Evolutionary conservation across 768 basidiomycete species (phyloP), one percentile per base, ranked within the genome.

Genomic region (Trametes gibbosa): DNA sequence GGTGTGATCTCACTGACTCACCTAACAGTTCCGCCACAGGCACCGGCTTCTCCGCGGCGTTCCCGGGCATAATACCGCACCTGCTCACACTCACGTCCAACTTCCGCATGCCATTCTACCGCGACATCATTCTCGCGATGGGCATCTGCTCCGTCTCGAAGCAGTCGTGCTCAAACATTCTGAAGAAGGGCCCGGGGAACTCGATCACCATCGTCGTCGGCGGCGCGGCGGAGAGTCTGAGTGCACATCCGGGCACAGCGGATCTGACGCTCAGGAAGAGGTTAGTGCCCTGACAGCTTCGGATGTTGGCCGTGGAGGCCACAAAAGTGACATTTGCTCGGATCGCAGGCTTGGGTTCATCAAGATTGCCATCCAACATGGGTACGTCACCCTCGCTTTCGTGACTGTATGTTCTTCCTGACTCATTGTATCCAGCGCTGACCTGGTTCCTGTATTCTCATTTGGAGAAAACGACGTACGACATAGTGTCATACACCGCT

Each of bases 391-490:
- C 14, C 12, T 21, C 1, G 21, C 1, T 14, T 16, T 21, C 25
- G 1, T 7, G 1, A 21, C 17, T 10, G 29, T 32, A 10, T 32
- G 4, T 32, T 32, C 29, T 32, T 32, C 10, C 29, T 32, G 10
- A 32, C 29, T 5, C 29, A 32, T 4, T 32, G 29, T 32, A 10
- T 32, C 10, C 29, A 95, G 94, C 53, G 97, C 97, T 39, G 93
- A 95, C 68, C 79, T 99, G 12, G 97, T 99, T 0, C 97, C 97
- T 0, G 95, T 98, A 3, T 98, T 99, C 69, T 95, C 93, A 5
- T 99, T 99, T 66, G 97, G 97, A 13, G 97, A 99, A 77, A 98
- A 98, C 70, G 97, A 98, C 72, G 95, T 95, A 61, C 68, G 84
- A 5, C 10, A 10, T 10, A 32, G 10, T 32, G 29, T n/a, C n/a